Conservation (phyloP, 371 early-diverging fungal genomes). For the Basidiobolus meristosporus region DNA sequence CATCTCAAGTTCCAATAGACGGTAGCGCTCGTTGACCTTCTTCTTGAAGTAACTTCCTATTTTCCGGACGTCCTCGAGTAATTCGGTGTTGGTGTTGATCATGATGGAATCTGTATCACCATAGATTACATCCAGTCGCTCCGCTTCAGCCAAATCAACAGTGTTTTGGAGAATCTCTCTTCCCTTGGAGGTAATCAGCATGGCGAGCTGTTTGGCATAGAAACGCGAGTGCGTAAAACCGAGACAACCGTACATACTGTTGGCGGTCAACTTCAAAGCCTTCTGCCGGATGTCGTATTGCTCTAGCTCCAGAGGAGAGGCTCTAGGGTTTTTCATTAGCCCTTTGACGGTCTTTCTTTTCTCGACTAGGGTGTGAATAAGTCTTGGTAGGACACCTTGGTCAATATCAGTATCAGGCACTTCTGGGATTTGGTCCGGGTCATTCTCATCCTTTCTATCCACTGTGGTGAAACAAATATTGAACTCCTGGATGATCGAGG, state of each 20-base stretch:
- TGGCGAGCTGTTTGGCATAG: slow-evolving; percentile 95
- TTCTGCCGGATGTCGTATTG: slow-evolving; percentile 88
- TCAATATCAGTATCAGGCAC: slow-evolving; percentile 40
- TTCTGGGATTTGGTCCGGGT: slow-evolving; percentile 53
- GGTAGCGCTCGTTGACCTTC: slow-evolving; percentile 84
- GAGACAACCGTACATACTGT: slow-evolving; percentile 99
- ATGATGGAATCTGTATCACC: slow-evolving; percentile 99
- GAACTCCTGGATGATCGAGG: slow-evolving; percentile 99
- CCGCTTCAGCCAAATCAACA: slow-evolving; percentile 61
- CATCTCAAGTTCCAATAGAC: slow-evolving; percentile 89
- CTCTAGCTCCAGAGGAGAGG: slow-evolving; percentile 11
- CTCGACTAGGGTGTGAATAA: slow-evolving; percentile 81
- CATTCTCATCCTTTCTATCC: slow-evolving; percentile 12
- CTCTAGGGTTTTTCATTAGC: slow-evolving; percentile 59
- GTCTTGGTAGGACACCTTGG: slow-evolving; percentile 78
- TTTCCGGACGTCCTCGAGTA: slow-evolving; percentile 55
- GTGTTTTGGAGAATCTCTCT: slow-evolving; percentile 95
- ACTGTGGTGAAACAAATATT: slow-evolving; percentile 99
- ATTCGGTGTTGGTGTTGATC: slow-evolving; percentile 84
- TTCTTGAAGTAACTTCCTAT: slow-evolving; percentile 67
- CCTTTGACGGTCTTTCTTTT: slow-evolving; percentile 83
- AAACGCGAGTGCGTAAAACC: slow-evolving; percentile 93
- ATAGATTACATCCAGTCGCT: slow-evolving; percentile 80
- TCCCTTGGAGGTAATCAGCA: slow-evolving; percentile 94
- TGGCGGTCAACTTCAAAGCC: slow-evolving; percentile 98